Percentiles rank a stretch among this genome's conserved stretches.
Conservation (phyloP, 805 yeast genomes). For the Metschnikowia kofuensis region DNA sequence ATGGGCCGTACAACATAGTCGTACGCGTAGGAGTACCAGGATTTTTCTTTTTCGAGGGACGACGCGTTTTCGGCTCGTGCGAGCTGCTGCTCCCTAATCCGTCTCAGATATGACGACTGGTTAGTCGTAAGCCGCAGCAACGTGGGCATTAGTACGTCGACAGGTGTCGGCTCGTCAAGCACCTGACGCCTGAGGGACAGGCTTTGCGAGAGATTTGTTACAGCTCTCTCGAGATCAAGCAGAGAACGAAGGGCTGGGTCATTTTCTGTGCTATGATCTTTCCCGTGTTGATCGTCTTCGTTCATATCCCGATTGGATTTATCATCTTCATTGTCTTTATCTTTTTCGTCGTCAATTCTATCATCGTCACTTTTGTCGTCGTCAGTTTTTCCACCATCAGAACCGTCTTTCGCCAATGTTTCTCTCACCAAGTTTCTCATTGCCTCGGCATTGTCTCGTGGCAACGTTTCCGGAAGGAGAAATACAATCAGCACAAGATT, state of each 20-base stretch:
- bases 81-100: slow-evolving; percentile 17
- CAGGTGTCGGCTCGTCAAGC: slow-evolving; percentile 26
- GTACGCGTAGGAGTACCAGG: slow-evolving; percentile 24
- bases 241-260: slow-evolving; percentile 15
- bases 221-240: slow-evolving; percentile 11
- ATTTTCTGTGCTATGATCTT: slow-evolving; percentile 16
- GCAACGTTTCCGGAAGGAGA: slow-evolving; percentile 75
- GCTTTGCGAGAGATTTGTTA: slow-evolving; percentile 28
- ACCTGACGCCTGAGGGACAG: slow-evolving; percentile 10
- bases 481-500: slow-evolving; percentile 49
- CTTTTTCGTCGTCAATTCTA: too few species aligned
- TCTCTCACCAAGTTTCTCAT: slow-evolving; percentile 1
- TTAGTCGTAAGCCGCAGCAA: slow-evolving; percentile 36
- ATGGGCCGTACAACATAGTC: slow-evolving; percentile 56
- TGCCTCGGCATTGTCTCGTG: slow-evolving; percentile 58
- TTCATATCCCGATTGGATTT: too few species aligned
- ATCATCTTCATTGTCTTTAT: too few species aligned
- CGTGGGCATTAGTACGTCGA: slow-evolving; percentile 41
- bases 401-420: background rate
- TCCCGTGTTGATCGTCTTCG: too few species aligned
- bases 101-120: slow-evolving; percentile 29
- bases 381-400: too few species aligned
- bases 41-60: background rate
- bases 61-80: background rate
- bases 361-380: too few species aligned